Percentiles rank a stretch among this genome's conserved stretches.
Evolutionary conservation across 768 basidiomycete genomes (phyloP).

Genomic region (Rhodotorula graminis): DNA sequence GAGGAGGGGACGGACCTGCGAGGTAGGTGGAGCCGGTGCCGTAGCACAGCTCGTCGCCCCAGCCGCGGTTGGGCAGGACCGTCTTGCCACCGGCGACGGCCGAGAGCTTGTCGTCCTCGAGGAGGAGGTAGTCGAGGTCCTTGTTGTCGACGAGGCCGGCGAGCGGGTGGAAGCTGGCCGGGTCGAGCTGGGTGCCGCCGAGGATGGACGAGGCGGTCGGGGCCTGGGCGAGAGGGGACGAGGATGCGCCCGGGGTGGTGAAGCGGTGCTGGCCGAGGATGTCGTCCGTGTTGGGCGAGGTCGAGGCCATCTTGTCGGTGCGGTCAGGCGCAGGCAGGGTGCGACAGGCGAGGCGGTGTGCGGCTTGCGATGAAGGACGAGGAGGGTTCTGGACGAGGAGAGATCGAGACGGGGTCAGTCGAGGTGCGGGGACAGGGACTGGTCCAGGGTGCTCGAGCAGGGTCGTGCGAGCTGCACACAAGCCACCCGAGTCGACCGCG

Average conservation of each 20-base stretch:
- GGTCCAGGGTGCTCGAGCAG: no score
- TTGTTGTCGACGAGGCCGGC: conserved; percentile 80
- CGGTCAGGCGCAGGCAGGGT: neutral
- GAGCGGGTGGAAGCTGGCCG: conserved; percentile 85
- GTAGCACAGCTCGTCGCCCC: conserved; percentile 99
- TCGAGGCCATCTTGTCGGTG: neutral
- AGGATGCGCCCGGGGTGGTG: conserved; percentile 25
- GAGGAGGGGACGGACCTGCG: conserved; percentile 59
- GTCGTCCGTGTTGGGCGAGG: conserved; percentile 31
- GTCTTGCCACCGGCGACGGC: conserved; percentile 82
- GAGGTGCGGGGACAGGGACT: no score
- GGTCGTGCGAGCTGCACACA: no score
- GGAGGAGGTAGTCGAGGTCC: conserved; percentile 77
- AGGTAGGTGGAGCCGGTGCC: conserved; percentile 99
- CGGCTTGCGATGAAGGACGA: neutral
- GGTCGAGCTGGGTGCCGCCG: conserved; percentile 73
- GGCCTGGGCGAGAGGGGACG: conserved; percentile 40
- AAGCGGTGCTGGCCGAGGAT: conserved; percentile 39
- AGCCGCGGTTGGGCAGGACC: conserved; percentile 89
- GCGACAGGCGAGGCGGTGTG: neutral
- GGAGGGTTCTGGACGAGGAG: no score
- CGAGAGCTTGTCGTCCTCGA: conserved; percentile 93
- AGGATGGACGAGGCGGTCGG: conserved; percentile 84
- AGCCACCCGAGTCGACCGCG: no score
- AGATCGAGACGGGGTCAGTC: no score